A percentile compares a stretch with the other conserved stretches of the same genome.
phyloP scores from a whole-genome alignment of 176 grass and related monocot genomes.

The Triticum timopheevii region DNA sequence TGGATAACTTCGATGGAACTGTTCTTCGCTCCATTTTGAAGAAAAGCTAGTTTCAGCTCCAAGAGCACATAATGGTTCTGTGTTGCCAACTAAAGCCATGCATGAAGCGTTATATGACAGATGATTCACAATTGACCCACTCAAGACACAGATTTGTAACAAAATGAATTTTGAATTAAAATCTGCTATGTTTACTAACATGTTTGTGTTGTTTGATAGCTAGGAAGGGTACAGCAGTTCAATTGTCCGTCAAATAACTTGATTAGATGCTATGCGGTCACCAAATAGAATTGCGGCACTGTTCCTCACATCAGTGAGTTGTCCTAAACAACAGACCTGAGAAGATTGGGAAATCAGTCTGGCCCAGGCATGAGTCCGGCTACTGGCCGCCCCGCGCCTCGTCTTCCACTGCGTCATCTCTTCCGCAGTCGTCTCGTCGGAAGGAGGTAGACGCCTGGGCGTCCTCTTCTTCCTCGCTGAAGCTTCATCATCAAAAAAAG shows the following conservation, averaged over 20 bases:
- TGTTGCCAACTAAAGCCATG: not conserved
- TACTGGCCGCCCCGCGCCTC: not conserved
- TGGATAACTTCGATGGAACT: not conserved
- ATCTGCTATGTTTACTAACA: not conserved
- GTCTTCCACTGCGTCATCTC: constrained; percentile 13
- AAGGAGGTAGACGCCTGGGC: not conserved
- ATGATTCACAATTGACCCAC: not conserved
- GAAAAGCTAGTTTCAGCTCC: constrained; percentile 1
- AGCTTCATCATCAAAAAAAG: not conserved
- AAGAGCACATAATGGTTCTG: not conserved
- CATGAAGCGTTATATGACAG: not conserved
- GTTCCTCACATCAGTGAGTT: not conserved
- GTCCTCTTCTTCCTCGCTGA: constrained; percentile 29
- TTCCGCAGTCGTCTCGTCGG: not conserved
- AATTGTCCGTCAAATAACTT: not conserved
- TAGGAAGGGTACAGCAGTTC: not conserved
- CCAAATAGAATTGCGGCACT: not conserved
- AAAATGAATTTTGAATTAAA: not conserved
- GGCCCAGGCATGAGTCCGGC: constrained; percentile 28
- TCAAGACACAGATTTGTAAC: not conserved
- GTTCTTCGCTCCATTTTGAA: not conserved
- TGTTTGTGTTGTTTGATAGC: not conserved
- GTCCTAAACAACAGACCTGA: constrained; percentile 3
- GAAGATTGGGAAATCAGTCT: constrained; percentile 52
- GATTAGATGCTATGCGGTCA: not conserved